phyloP scores from a whole-genome alignment of 148 eudicot species.

The Pharnaceum exiguum region DNA sequence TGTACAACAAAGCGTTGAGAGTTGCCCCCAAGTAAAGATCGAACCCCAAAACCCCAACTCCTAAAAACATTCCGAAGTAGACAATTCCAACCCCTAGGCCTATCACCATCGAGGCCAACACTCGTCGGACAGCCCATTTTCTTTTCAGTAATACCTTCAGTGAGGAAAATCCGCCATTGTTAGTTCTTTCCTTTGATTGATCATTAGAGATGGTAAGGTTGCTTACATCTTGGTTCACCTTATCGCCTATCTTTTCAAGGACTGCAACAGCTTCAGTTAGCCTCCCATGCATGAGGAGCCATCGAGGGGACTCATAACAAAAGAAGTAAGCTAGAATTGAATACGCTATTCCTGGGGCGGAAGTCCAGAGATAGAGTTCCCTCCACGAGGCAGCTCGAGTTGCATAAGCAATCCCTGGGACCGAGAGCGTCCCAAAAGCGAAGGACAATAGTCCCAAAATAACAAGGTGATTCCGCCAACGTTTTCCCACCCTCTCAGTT shows the following conservation, averaged over 20 bases:
- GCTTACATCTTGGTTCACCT: no score
- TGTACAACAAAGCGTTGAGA: neutral
- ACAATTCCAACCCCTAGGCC: neutral
- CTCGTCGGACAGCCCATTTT: neutral
- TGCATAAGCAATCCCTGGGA: neutral
- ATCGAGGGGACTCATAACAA: conserved; percentile 8
- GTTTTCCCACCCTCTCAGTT: neutral
- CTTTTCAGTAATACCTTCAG: neutral
- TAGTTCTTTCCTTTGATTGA: no score
- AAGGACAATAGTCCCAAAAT: neutral
- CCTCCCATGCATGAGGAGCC: no score
- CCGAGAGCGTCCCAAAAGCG: neutral
- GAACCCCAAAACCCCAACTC: neutral
- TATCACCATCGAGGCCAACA: neutral
- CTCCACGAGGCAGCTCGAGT: neutral
- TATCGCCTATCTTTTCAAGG: no score
- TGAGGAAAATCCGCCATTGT: no score
- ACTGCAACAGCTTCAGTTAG: no score
- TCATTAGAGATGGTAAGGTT: no score
- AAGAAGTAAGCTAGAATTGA: neutral
- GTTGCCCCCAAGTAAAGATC: neutral
- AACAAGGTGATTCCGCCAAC: neutral
- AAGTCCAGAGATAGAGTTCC: neutral
- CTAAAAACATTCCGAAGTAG: neutral
- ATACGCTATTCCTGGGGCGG: neutral